Conservation (phyloP, 2,329 filamentous ascomycete species). For the Pseudocercospora cruenta region DNA sequence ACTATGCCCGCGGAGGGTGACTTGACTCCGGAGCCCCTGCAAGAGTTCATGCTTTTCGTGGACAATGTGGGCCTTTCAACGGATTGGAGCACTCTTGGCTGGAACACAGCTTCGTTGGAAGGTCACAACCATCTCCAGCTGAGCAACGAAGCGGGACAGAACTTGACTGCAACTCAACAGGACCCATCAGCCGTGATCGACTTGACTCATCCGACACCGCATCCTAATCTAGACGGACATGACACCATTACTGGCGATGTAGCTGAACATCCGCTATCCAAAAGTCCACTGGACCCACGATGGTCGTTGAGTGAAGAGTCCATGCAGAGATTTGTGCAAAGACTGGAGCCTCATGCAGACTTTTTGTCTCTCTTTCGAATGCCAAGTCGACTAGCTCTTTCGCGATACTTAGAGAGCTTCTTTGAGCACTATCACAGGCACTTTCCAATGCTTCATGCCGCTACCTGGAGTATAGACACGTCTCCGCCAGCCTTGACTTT, state of each 20-base stretch:
- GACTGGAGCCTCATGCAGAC: neutral
- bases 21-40: neutral
- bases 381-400: constrained; percentile 9
- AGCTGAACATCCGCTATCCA: neutral
- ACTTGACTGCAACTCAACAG: neutral
- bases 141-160: neutral
- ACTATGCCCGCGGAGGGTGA: neutral
- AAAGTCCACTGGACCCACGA: neutral
- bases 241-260: neutral
- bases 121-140: neutral
- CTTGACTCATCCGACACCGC: neutral
- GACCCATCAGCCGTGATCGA: neutral
- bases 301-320: neutral
- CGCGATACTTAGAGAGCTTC: constrained; percentile 15
- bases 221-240: neutral
- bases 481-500: constrained; percentile 40
- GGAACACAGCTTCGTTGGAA: neutral
- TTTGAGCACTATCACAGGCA: constrained; percentile 36
- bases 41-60: neutral
- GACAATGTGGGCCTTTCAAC: neutral
- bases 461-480: constrained; percentile 38
- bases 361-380: neutral
- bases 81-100: neutral
- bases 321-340: neutral
- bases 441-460: constrained; percentile 40